Conservation (phyloP, 371 early-diverging fungal species). For the Mortierella sp. region DNA sequence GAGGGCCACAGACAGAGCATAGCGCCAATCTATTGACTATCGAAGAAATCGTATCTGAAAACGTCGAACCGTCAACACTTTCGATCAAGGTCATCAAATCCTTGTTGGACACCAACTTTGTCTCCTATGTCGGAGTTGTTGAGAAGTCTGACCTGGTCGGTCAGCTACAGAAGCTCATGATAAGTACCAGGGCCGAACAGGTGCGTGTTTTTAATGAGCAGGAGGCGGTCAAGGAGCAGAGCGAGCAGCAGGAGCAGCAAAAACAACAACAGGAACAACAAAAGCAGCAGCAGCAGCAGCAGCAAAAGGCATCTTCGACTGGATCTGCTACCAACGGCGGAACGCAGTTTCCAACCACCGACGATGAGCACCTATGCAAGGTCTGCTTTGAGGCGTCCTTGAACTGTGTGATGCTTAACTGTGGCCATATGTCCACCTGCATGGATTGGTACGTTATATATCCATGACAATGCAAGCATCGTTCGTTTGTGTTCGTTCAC, state of each 20-base stretch:
- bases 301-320: background rate
- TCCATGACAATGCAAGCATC: background rate
- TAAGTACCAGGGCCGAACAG: slow-evolving; percentile 9
- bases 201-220: slow-evolving; percentile 9
- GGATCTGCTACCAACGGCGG: background rate
- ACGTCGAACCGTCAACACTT: slow-evolving; percentile 17
- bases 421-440: slow-evolving; percentile 46
- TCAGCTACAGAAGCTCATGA: slow-evolving; percentile 27
- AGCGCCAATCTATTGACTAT: slow-evolving; percentile 15
- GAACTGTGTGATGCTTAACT: slow-evolving; percentile 56
- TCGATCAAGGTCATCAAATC: slow-evolving; percentile 47
- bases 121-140: slow-evolving; percentile 31
- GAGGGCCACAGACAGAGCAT: slow-evolving; percentile 26
- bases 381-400: slow-evolving; percentile 45
- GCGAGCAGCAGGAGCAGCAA: background rate
- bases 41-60: slow-evolving; percentile 29
- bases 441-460: slow-evolving; percentile 44
- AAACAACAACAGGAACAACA: background rate
- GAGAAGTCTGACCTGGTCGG: slow-evolving; percentile 42
- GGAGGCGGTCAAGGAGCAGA: background rate
- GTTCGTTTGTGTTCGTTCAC: background rate
- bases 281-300: background rate
- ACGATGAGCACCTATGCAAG: slow-evolving; percentile 45
- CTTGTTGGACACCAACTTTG: slow-evolving; percentile 36
- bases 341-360: background rate